These are phyloP conservation scores for Ophiostoma himal-ulmi DNA, from an alignment of 2,329 filamentous ascomycete species.

Conservation along the genomic window DNA sequence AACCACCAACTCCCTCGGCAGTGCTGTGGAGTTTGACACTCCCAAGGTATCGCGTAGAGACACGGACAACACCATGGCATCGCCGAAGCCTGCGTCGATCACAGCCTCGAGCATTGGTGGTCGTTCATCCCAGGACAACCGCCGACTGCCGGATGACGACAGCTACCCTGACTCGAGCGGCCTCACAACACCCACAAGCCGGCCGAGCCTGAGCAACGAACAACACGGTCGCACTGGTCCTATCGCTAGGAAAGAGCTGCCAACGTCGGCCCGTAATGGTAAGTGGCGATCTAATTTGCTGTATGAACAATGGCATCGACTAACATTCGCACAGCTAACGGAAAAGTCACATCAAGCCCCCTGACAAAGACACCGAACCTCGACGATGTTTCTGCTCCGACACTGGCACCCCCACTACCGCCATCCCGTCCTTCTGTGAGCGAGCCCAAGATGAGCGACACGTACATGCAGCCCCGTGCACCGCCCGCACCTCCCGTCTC, in stretches of 20 bases:
- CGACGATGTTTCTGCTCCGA: conserved; percentile 18
- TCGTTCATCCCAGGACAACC: conserved; percentile 55
- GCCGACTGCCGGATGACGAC: conserved; percentile 47
- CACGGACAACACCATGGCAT: conserved; percentile 36
- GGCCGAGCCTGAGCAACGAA: conserved; percentile 36
- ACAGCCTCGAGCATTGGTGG: conserved; percentile 36
- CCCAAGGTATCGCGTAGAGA: conserved; percentile 38
- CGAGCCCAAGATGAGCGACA: conserved; percentile 44
- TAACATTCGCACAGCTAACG: conserved; percentile 29
- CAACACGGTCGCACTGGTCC: conserved; percentile 45
- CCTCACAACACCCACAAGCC: conserved; percentile 33
- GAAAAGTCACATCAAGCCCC: conserved; percentile 30
- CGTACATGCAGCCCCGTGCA: conserved; percentile 54
- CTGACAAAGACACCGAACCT: conserved; percentile 17
- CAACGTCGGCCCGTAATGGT: conserved; percentile 41
- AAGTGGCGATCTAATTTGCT: conserved; percentile 27
- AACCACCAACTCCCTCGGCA: conserved; percentile 33
- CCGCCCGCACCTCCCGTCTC: conserved; percentile 53
- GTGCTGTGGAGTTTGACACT: conserved; percentile 32
- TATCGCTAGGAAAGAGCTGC: conserved; percentile 61
- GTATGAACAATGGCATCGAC: neutral
- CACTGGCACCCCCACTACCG: conserved; percentile 9
- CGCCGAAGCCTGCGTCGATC: conserved; percentile 27
- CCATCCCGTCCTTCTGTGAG: conserved; percentile 30
- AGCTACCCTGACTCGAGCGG: conserved; percentile 38